These are phyloP conservation scores for Aspergillus biplanus DNA, from an alignment of 495 filamentous ascomycete species.

Conservation along the genomic window DNA sequence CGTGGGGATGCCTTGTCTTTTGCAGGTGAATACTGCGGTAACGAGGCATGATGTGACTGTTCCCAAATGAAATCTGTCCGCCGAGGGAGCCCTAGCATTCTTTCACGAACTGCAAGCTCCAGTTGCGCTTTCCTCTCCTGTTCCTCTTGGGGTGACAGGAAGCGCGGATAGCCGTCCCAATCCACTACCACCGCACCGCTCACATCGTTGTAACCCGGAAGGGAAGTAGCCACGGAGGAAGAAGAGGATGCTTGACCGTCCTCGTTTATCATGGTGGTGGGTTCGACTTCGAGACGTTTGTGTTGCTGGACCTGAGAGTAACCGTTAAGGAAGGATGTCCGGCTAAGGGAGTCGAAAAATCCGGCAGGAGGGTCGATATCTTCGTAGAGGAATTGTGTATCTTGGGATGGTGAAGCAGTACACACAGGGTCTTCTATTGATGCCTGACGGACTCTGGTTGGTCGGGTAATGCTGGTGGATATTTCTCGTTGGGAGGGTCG, in stretches of 20 bases:
- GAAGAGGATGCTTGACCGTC: neutral
- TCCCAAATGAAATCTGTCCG: conserved; percentile 33
- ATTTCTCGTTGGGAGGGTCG: neutral
- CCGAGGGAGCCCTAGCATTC: conserved; percentile 35
- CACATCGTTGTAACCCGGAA: conserved; percentile 36
- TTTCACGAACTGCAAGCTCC: conserved; percentile 31
- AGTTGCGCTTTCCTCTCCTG: conserved; percentile 24
- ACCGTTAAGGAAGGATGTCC: conserved; percentile 1
- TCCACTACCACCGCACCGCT: conserved; percentile 37
- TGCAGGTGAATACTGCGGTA: conserved; percentile 29
- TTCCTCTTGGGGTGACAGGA: conserved; percentile 36
- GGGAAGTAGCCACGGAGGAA: conserved; percentile 2
- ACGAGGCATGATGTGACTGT: conserved; percentile 8
- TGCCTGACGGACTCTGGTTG: conserved; percentile 1
- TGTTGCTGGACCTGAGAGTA: neutral
- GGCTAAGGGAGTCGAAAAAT: neutral
- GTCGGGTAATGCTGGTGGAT: neutral
- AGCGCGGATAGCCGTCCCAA: conserved; percentile 30
- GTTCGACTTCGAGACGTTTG: neutral
- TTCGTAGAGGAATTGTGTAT: conserved; percentile 20
- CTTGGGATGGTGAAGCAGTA: neutral
- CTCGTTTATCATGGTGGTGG: conserved; percentile 10
- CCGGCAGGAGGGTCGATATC: conserved; percentile 25
- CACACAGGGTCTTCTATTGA: neutral
- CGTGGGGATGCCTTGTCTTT: conserved; percentile 10